Conservation (phyloP, 208 protist species). For the Eutreptiella sp. region DNA sequence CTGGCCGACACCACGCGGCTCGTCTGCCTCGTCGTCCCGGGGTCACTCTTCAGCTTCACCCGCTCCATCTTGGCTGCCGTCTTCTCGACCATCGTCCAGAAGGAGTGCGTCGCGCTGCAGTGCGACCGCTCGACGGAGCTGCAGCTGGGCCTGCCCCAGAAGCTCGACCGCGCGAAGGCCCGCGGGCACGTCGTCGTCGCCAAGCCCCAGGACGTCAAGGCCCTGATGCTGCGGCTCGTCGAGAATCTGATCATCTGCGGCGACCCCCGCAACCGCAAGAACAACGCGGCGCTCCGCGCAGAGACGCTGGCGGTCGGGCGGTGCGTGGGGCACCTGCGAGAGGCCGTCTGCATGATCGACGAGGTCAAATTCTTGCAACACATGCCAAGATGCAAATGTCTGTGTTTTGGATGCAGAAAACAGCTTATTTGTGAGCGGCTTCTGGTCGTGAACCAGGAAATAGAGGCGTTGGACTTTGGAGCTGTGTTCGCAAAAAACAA, state of each 20-base stretch:
- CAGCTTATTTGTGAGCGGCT: too few relatives aligned
- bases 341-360: constrained; percentile 37
- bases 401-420: too few relatives aligned
- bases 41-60: constrained; percentile 35
- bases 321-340: constrained; percentile 38
- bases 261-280: constrained; percentile 11
- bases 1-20: constrained; percentile 36
- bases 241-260: constrained; percentile 34
- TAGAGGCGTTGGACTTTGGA: too few relatives aligned
- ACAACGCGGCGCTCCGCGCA: background rate
- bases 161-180: constrained; percentile 2
- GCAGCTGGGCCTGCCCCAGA: background rate
- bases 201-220: constrained; percentile 53
- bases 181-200: constrained; percentile 42
- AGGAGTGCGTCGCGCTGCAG: constrained; percentile 30
- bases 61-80: constrained; percentile 18
- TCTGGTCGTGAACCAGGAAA: too few relatives aligned
- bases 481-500: too few relatives aligned
- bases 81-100: constrained; percentile 23
- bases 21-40: constrained; percentile 33
- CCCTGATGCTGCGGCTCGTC: constrained; percentile 54
- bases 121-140: constrained; percentile 29
- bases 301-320: constrained; percentile 26
- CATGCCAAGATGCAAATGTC: too few relatives aligned
- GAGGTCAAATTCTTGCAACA: too few relatives aligned